Evolutionary conservation across 805 yeast species (phyloP).

Genomic region (Kluyveromyces starmeri): DNA sequence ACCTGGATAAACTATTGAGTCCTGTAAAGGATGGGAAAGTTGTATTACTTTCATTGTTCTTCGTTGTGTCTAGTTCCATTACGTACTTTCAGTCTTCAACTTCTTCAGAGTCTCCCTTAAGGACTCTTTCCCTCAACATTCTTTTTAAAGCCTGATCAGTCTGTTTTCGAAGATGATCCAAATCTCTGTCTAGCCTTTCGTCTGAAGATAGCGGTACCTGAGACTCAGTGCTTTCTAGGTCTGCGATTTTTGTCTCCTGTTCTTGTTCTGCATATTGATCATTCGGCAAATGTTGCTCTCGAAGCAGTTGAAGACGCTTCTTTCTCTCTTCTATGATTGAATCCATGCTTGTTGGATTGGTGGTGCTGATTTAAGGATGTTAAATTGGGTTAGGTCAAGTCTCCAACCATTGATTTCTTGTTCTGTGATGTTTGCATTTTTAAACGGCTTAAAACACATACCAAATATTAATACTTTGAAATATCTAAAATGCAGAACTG

Average conservation of each 20-base stretch:
- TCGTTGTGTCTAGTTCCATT: too few relatives aligned
- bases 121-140: slow-evolving; percentile 31
- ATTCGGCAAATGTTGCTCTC: too few relatives aligned
- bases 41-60: too few relatives aligned
- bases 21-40: too few relatives aligned
- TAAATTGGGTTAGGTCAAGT: too few relatives aligned
- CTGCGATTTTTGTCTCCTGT: background rate
- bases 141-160: slow-evolving; percentile 37
- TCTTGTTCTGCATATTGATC: background rate
- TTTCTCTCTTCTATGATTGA: background rate
- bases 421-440: too few relatives aligned
- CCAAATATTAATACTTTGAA: too few relatives aligned
- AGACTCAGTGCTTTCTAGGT: background rate
- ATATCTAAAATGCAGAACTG: slow-evolving; percentile 1
- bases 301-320: background rate
- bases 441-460: too few relatives aligned
- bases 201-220: slow-evolving; percentile 16
- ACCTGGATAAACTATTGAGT: too few relatives aligned
- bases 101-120: slow-evolving; percentile 8
- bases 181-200: slow-evolving; percentile 31
- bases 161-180: slow-evolving; percentile 31
- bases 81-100: background rate
- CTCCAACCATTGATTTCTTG: too few relatives aligned
- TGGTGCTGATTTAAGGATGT: too few relatives aligned
- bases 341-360: too few relatives aligned